Conservation (phyloP, 805 yeast genomes). For the Monosporozyma aquatica region DNA sequence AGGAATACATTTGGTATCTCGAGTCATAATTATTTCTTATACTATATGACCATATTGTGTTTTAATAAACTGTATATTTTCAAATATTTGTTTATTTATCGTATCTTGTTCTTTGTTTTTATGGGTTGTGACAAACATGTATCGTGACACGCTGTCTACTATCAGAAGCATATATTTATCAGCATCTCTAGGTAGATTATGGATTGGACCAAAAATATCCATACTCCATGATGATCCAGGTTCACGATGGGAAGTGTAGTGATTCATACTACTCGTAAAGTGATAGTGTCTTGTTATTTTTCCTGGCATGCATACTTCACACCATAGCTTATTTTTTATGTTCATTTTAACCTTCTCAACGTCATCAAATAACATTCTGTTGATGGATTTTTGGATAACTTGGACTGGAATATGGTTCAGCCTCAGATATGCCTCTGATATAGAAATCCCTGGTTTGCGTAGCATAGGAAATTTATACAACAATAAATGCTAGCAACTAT, state of each 20-base stretch:
- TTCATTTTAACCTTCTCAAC: background rate
- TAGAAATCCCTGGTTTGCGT: background rate
- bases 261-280: slow-evolving; percentile 5
- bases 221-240: slow-evolving; percentile 9
- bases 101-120: background rate
- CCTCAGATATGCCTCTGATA: slow-evolving; percentile 3
- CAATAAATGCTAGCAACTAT: too few species aligned
- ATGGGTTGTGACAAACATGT: slow-evolving; percentile 2
- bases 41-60: too few species aligned
- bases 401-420: background rate
- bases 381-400: slow-evolving; percentile 1
- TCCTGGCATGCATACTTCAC: slow-evolving; percentile 2
- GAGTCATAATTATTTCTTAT: too few species aligned
- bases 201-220: slow-evolving; percentile 7
- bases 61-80: too few species aligned
- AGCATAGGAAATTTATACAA: too few species aligned
- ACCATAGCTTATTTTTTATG: background rate
- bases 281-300: slow-evolving; percentile 5
- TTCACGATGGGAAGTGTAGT: background rate
- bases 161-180: slow-evolving; percentile 5
- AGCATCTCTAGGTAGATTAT: background rate
- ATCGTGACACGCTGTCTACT: slow-evolving; percentile 9
- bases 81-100: too few species aligned
- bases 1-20: too few species aligned
- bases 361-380: background rate